Conservation (phyloP, 2,329 filamentous ascomycete species). For the Emergomyces africanus region DNA sequence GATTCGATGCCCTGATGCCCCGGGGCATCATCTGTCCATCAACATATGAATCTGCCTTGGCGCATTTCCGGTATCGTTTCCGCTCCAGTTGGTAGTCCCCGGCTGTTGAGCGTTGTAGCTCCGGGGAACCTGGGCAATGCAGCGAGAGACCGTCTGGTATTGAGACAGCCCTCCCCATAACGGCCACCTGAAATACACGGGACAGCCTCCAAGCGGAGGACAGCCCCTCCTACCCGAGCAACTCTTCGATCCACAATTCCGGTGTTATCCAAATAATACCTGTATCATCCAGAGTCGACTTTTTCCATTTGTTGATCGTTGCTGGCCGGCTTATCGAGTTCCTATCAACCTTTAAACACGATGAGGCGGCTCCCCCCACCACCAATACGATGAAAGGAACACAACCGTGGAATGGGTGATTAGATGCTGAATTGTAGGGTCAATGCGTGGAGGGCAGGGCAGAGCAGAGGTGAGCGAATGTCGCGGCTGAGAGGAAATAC, state of each 20-base stretch:
- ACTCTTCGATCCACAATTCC: conserved; percentile 4
- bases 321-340: not conserved
- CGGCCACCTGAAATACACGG: conserved; percentile 3
- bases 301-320: not conserved
- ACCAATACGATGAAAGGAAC: not conserved
- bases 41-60: not conserved
- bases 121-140: not conserved
- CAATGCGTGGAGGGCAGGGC: not conserved
- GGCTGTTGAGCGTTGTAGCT: not conserved
- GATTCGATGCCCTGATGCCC: not conserved
- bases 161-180: conserved; percentile 5
- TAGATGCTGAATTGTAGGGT: not conserved
- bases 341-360: not conserved
- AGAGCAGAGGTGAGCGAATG: not conserved
- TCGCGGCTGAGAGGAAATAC: not conserved
- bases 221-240: conserved; percentile 5
- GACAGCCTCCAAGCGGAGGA: conserved; percentile 10
- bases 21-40: not conserved
- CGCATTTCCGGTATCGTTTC: not conserved
- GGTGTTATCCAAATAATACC: not conserved
- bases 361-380: not conserved
- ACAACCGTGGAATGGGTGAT: not conserved
- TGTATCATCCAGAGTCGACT: not conserved
- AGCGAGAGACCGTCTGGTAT: not conserved
- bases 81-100: not conserved